Conservation (phyloP, 164 flowering plant species). For the Nelumbo lutea region DNA sequence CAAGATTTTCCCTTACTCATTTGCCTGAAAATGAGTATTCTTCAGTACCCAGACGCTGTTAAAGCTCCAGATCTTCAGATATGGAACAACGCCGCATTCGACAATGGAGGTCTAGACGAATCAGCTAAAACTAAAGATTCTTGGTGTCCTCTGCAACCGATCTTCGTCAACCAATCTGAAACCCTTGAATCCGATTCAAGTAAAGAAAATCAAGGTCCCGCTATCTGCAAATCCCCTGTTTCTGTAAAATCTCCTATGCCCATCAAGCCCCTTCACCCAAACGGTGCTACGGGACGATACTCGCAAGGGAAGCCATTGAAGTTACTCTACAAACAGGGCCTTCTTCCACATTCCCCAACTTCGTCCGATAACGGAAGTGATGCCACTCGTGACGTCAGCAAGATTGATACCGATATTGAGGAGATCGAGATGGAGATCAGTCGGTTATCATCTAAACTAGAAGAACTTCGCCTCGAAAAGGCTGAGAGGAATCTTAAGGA, state of each 20-base stretch:
- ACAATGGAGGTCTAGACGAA: constrained; percentile 40
- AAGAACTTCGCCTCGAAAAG: constrained; percentile 54
- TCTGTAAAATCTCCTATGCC: constrained; percentile 23
- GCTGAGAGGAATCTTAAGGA: constrained; percentile 20
- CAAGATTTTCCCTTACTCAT: background rate
- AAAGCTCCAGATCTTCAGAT: constrained; percentile 50
- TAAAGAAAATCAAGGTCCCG: constrained; percentile 63
- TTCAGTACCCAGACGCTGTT: constrained; percentile 40
- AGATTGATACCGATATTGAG: constrained; percentile 59
- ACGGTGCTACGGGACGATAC: constrained; percentile 5
- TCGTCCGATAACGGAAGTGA: constrained; percentile 12
- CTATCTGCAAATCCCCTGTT: constrained; percentile 21
- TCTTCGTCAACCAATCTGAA: constrained; percentile 16
- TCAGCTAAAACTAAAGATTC: constrained; percentile 22
- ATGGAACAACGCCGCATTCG: constrained; percentile 74
- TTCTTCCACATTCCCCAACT: constrained; percentile 3
- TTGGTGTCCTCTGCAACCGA: constrained; percentile 28
- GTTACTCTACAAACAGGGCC: constrained; percentile 19
- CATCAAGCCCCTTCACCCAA: constrained; percentile 27
- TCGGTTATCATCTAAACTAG: constrained; percentile 45
- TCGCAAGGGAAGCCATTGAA: constrained; percentile 28
- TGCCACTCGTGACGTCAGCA: constrained; percentile 22
- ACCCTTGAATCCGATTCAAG: constrained; percentile 38
- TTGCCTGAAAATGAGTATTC: constrained; percentile 33
- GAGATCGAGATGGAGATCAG: constrained; percentile 60